phyloP scores from a whole-genome alignment of 441 rosid genomes.

The Erysimum pusillum region DNA sequence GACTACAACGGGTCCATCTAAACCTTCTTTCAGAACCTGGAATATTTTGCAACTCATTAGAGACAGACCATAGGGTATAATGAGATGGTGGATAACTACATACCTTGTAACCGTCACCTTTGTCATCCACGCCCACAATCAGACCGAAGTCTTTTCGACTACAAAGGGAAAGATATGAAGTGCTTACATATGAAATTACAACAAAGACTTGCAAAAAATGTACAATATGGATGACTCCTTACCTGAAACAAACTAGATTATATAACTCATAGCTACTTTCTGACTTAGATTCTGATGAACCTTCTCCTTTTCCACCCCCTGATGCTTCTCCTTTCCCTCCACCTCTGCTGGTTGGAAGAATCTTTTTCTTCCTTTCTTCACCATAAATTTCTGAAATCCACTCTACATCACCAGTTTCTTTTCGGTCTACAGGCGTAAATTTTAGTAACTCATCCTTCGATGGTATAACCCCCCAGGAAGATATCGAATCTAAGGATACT shows the following conservation, averaged over 20 bases:
- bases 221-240: constrained; percentile 43
- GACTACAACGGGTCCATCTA: constrained; percentile 67
- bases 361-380: constrained; percentile 64
- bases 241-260: constrained; percentile 87
- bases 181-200: constrained; percentile 32
- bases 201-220: constrained; percentile 24
- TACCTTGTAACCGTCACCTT: constrained; percentile 87
- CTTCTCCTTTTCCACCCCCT: constrained; percentile 68
- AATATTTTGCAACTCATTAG: constrained; percentile 45
- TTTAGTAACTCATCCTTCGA: constrained; percentile 81
- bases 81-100: constrained; percentile 24
- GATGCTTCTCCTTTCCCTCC: constrained; percentile 74
- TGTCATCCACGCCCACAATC: constrained; percentile 79
- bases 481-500: constrained; percentile 80
- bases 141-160: constrained; percentile 95
- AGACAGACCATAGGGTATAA: constrained; percentile 13
- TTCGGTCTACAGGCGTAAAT: constrained; percentile 70
- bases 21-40: constrained; percentile 87
- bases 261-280: constrained; percentile 61
- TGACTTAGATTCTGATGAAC: constrained; percentile 52
- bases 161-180: constrained; percentile 48
- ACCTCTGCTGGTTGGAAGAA: constrained; percentile 56
- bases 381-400: constrained; percentile 96
- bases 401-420: constrained; percentile 71
- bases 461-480: constrained; percentile 74